Base-by-base conservation (phyloP, 1,284 basidiomycete species). In the Apiotrichum brassicae region DNA sequence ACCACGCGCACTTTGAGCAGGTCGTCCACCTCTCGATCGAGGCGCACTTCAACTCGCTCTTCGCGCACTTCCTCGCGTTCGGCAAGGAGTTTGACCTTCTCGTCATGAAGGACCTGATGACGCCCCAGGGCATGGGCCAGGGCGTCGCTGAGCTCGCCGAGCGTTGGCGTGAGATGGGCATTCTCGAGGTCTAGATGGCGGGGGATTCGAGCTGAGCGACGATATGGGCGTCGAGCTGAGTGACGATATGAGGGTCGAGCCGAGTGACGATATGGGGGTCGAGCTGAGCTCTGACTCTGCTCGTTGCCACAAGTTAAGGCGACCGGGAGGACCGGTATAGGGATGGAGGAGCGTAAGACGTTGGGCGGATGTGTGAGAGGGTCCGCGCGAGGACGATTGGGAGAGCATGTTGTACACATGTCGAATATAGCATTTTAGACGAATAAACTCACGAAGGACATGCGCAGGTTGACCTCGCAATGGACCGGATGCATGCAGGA, bases 21-120 rank as follows among this genome's bases (percentile, higher is more conserved):
- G 83, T 87, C 62, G 83, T 97, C 60, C 93, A 98, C 70, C 81
- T 98, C 20, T 89, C 88, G 49, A 85, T 88, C 40, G 94, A 97
- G 68, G 92, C 92, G 0, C 93, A 97, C 73, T 92, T 97, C 76
- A 97, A 97, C 74, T 90, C 87, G n/a, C 81, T 97, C 30, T 97
- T 97, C 65, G 93, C 93, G 0, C 93, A 97, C 74, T 97, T 94
- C 76, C 77, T 97, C 41, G 88, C 92, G 0, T 97, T 97, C 64
- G 81, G 81, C 12, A 75, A 76, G 44, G 79, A 81, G 61, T 98
- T 97, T 68, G 87, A 95, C 66, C 75, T 98, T 32, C 76, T 97
- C 54, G 91, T 93, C 59, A 82, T 94, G 65, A 85, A 85, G 64
- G 89, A 88, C 26, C 54, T 74, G 50, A 68, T 71, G 63, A 72